Percentiles rank a stretch among this genome's conserved stretches.
These are phyloP conservation scores for Candida nemodendra DNA, from an alignment of 805 yeast species.

Conservation along the genomic window DNA sequence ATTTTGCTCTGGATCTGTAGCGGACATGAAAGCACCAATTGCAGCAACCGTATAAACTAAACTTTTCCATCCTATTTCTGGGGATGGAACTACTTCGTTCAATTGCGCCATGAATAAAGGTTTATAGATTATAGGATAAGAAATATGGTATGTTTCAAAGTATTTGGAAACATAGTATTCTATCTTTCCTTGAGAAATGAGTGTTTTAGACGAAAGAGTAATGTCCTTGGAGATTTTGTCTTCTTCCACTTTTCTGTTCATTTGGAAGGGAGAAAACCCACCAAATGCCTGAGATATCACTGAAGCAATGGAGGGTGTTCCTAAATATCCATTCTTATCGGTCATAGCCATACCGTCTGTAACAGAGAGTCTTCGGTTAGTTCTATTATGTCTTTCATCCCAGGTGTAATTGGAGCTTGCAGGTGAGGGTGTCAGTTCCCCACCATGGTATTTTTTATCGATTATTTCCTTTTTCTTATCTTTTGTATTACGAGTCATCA, in stretches of 20 bases:
- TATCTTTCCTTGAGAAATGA: constrained; percentile 3
- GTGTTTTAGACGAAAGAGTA: background rate
- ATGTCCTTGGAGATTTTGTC: background rate
- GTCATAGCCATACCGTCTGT: constrained; percentile 20
- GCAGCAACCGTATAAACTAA: constrained; percentile 18
- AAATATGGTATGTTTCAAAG: constrained; percentile 16
- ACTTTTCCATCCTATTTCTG: constrained; percentile 17
- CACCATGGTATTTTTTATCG: background rate
- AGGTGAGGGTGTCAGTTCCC: constrained; percentile 1
- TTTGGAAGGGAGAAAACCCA: constrained; percentile 5
- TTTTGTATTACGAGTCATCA: constrained; percentile 1
- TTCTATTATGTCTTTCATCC: constrained; percentile 10
- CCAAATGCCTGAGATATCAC: constrained; percentile 11
- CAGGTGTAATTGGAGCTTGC: constrained; percentile 5
- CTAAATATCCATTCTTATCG: constrained; percentile 16
- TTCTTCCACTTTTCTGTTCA: background rate
- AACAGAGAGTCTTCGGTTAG: background rate
- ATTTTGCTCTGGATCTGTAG: constrained; percentile 9
- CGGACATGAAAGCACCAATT: constrained; percentile 19
- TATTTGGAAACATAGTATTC: constrained; percentile 12
- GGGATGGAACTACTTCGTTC: constrained; percentile 14
- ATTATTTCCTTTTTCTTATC: background rate
- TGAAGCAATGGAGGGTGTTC: constrained; percentile 14
- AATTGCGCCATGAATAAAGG: constrained; percentile 20
- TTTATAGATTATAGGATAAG: constrained; percentile 16